phyloP scores from a whole-genome alignment of 176 grass and related monocot genomes.

The Bromus sterilis region DNA sequence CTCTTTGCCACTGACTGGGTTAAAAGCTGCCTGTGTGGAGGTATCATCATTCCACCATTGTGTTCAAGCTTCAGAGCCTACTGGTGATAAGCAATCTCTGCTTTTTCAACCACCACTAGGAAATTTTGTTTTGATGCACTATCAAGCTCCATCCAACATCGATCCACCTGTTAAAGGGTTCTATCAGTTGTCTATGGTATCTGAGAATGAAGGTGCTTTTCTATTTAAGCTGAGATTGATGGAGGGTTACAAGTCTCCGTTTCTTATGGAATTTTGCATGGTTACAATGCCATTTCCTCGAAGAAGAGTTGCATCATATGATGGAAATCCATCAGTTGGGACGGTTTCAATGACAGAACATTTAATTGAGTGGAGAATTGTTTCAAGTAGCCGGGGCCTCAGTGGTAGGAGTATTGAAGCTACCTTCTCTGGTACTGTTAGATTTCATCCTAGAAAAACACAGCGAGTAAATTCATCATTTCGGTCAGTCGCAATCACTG shows the following conservation, averaged over 20 bases:
- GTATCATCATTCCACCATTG: constrained; percentile 83
- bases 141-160: constrained; percentile 50
- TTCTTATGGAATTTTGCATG: constrained; percentile 91
- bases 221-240: constrained; percentile 88
- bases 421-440: constrained; percentile 81
- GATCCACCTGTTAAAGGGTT: constrained; percentile 89
- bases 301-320: constrained; percentile 80
- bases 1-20: constrained; percentile 62
- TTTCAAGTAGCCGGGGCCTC: constrained; percentile 63
- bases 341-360: constrained; percentile 82
- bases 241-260: constrained; percentile 83
- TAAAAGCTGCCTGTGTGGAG: constrained; percentile 65
- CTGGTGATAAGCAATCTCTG: constrained; percentile 70
- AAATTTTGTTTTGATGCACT: constrained; percentile 81
- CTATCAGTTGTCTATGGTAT: constrained; percentile 93
- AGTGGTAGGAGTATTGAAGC: constrained; percentile 83
- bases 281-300: constrained; percentile 88
- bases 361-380: constrained; percentile 94
- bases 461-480: constrained; percentile 54
- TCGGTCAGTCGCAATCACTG: constrained; percentile 26
- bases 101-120: constrained; percentile 85
- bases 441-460: constrained; percentile 54
- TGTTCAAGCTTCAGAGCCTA: constrained; percentile 75
- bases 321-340: constrained; percentile 83
- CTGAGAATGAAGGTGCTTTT: constrained; percentile 90